Base-by-base conservation (phyloP, 208 protist genomes). In the Dictyostelium gargantuum region DNA sequence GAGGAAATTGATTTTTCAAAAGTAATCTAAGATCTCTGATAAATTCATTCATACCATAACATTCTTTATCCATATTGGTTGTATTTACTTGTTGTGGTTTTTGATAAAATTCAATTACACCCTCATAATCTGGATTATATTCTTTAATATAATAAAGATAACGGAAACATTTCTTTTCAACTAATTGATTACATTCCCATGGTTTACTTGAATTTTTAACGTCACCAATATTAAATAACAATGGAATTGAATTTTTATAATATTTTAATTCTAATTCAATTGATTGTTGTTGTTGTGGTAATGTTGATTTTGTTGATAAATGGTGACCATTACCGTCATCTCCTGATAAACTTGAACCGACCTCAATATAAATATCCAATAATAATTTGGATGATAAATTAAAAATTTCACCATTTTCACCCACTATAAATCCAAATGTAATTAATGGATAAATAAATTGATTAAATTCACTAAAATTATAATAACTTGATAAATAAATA, bases 381-480 rank as follows among this genome's bases (percentile, higher is more conserved):
- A 32, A 8, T 9, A 76, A 35, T 5, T 13, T 29, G 9, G 61
- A 50, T 19, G 63, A 32, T 32, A 86, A 32, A 32, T 76, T 58
- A 13, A 63, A 46, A 5, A 86, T 61, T 26, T 86, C 56, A 29
- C 52, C 72, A 32, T 76, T 76, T 9, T 52, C 42, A 38, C 46
- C 50, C 61, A 86, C 56, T 29, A 86, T 70, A 26, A 48, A 86
- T 10, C 81, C 81, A 76, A 21, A 52, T 6, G 63, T 61, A 26
- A 86, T 75, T 17, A 86, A 40, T 76, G 81, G 81, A 11, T 89
- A 89, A 23, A 89, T 48, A 9, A 79, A 79, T 21, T 42, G 11
- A 32, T 75, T 85, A 44, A 75, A 73, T 26, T 46, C 23, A 44
- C 48, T 61, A 56, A 75, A 85, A 46, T 75, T 32, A 58, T 46